Percentiles rank a stretch among this genome's conserved stretches.
phyloP scores from a whole-genome alignment of 2,329 filamentous ascomycete genomes.

The Colletotrichum musicola region DNA sequence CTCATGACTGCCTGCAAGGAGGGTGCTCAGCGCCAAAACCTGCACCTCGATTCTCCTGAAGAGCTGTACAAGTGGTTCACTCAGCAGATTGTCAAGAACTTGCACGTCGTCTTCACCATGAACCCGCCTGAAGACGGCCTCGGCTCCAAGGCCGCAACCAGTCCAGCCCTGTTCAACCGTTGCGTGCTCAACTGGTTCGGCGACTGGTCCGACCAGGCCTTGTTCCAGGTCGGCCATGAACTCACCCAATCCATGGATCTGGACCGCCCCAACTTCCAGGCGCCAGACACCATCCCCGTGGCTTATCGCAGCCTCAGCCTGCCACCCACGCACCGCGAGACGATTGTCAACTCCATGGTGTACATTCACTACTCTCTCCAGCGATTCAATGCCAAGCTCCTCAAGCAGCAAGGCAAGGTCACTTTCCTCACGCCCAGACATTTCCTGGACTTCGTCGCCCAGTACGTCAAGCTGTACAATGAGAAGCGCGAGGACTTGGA shows the following conservation, averaged over 20 bases:
- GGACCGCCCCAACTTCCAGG: slow-evolving; percentile 85
- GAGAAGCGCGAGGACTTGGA: slow-evolving; percentile 99
- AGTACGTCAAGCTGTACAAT: slow-evolving; percentile 97
- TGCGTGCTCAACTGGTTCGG: slow-evolving; percentile 99
- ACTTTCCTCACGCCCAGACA: slow-evolving; percentile 97
- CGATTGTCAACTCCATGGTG: slow-evolving; percentile 98
- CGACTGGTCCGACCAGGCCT: slow-evolving; percentile 98
- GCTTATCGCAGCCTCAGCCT: slow-evolving; percentile 88
- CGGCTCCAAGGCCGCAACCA: slow-evolving; percentile 96
- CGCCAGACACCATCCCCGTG: slow-evolving; percentile 92
- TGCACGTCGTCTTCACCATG: slow-evolving; percentile 99
- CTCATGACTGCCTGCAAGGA: slow-evolving; percentile 99
- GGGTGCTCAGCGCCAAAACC: slow-evolving; percentile 93
- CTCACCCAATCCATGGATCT: slow-evolving; percentile 97
- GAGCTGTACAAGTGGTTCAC: slow-evolving; percentile 99
- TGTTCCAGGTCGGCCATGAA: slow-evolving; percentile 97
- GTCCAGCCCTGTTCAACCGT: slow-evolving; percentile 98
- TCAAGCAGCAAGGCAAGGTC: slow-evolving; percentile 90
- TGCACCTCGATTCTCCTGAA: slow-evolving; percentile 96
- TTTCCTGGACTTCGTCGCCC: slow-evolving; percentile 97
- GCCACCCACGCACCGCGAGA: slow-evolving; percentile 90
- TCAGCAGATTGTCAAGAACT: slow-evolving; percentile 97
- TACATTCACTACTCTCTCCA: slow-evolving; percentile 97
- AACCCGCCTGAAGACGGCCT: slow-evolving; percentile 97
- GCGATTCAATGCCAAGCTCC: slow-evolving; percentile 86